Evolutionary conservation across 805 yeast genomes (phyloP), one percentile per base, ranked within the genome.

Genomic region (Kluyveromyces aestuarii): DNA sequence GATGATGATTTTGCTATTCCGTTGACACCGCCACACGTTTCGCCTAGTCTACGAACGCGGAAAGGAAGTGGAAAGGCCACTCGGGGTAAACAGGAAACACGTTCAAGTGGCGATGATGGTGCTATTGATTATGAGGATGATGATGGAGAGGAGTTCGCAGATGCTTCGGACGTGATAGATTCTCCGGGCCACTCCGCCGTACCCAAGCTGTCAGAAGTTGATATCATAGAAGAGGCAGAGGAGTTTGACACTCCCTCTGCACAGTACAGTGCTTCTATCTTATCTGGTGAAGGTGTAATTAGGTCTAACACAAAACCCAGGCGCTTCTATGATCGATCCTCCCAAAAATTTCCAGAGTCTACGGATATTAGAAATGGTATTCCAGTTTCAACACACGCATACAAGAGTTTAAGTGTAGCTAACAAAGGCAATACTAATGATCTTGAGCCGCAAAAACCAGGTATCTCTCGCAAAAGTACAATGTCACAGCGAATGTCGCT

Each of bases 101-200:
- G n/a, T 6, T 17, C 40, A 8, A 6, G 17, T 11, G 49, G 45
- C 4, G 45, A 45, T 14, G 45, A 43, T 14, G 43, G 50, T 25
- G 48, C 21, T 41, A 42, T 42, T 33, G 40, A 40, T 39, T 41
- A 38, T n/a, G 45, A 30, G 16, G 50, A 27, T 18, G 45, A 46
- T 9, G 50, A 50, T 27, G 44, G 43, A 9, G 27, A 40, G 2
- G 53, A 56, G 44, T 63, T 60, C 41, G 48, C 58, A 11, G 67
- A 63, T 45, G 67, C 67, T 1, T 25, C 53, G 45, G 64, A 62
- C 17, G 11, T 30, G 35, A 30, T 30, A 8, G 35, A 30, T 30
- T 30, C 35, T 30, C 35, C 35, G 14, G 35, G 35, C 7, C 35
- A 13, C 14, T 8, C 35, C 7, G 7, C 11, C 35, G 7, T 10